Conservation (phyloP, 306 rosid species). For the Pueraria montana region DNA sequence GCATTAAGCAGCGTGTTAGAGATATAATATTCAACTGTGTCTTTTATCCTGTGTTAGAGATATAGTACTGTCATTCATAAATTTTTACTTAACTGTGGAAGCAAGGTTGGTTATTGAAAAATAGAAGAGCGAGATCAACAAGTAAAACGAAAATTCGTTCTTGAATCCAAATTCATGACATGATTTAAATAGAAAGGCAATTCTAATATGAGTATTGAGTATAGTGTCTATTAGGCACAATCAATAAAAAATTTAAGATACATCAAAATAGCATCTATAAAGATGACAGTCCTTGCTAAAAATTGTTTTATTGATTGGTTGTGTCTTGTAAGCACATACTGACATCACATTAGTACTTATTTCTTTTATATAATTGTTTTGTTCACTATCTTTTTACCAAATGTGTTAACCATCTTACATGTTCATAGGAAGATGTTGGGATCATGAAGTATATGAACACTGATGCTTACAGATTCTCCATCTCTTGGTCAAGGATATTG, state of each 20-base stretch:
- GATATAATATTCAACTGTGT: too few species aligned
- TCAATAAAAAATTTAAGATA: not conserved
- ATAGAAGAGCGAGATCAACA: not conserved
- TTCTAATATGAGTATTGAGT: not conserved
- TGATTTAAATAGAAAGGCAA: not conserved
- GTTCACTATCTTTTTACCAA: too few species aligned
- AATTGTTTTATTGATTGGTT: not conserved
- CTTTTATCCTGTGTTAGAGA: too few species aligned
- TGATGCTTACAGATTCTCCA: slow-evolving; percentile 82
- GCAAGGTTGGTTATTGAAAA: not conserved
- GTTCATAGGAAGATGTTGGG: slow-evolving; percentile 70
- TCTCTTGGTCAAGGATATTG: slow-evolving; percentile 82
- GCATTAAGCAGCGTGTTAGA: not conserved
- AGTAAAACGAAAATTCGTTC: not conserved
- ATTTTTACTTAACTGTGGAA: not conserved
- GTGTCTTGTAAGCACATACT: not conserved
- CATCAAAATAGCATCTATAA: not conserved
- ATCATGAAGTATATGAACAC: slow-evolving; percentile 70
- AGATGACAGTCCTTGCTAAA: not conserved
- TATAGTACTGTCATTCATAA: not conserved
- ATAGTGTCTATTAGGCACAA: not conserved
- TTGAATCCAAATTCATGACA: not conserved
- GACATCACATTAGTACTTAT: not conserved
- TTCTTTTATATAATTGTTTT: not conserved
- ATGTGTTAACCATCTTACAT: slow-evolving; percentile 7